Base-by-base conservation (phyloP, 75 land plant species). In the Pseudotsuga menziesii region DNA sequence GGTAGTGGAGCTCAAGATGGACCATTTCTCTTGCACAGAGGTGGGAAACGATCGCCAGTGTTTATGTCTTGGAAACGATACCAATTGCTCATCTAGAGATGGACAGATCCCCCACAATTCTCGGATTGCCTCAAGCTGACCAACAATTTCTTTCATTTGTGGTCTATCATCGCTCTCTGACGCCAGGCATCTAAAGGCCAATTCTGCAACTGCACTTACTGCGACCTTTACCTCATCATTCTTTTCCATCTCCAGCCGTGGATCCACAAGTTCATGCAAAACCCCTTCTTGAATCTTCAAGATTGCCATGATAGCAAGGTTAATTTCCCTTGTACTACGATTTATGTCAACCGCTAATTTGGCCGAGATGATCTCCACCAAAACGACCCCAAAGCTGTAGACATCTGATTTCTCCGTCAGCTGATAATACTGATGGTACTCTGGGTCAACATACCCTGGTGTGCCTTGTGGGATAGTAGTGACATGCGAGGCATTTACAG, bases 311-410 rank as follows among this genome's bases (percentile, higher is more conserved):
- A 55, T 52, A 32, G 84, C 86, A 19, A 85, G 75, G 57, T 66
- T 78, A 13, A 82, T 74, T 56, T 80, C 76, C 41, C 57, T 78
- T 22, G 55, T 56, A 23, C 74, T 63, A 19, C 84, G 73, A 26
- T 69, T 36, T 5, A 74, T 5, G 58, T 79, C 81, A 14, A 79
- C 81, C 2, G 81, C 81, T 57, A 39, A 26, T 29, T 74, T 58
- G 3, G 61, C 84, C 4, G 84, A 67, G 48, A 82, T 22, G 32
- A 82, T 26, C 84, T 82, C 84, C 58, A 78, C 39, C 36, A 82
- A 57, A 44, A 82, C 84, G 1, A 82, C 84, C 26, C 84, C 84
- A 35, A 82, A 82, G 70, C 84, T 82, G 84, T 73, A 82, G 0
- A 82, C 84, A 60, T 82, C 84, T n/a, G 67, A 58, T 25, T 82